Evolutionary conservation across 495 filamentous ascomycete genomes (phyloP).

Genomic region (Aspergillus panamensis): DNA sequence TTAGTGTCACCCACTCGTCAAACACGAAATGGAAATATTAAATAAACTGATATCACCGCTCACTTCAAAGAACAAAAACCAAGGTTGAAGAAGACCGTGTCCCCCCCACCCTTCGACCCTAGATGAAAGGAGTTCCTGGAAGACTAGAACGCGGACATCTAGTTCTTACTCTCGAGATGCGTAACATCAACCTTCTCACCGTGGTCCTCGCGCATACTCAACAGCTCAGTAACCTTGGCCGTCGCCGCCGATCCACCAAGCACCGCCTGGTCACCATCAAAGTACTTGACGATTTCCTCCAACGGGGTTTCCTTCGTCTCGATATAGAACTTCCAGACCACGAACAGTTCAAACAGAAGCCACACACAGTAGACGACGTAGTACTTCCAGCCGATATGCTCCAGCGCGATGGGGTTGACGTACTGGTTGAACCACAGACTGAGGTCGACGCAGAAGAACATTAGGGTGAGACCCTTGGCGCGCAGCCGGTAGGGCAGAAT

Average conservation of each 20-base stretch:
- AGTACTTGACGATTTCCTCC: constrained; percentile 13
- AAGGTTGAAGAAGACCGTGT: too few relatives aligned
- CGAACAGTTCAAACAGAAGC: constrained; percentile 5
- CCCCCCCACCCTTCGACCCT: too few relatives aligned
- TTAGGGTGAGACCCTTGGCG: constrained; percentile 65
- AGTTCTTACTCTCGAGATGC: not conserved
- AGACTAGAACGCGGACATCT: not conserved
- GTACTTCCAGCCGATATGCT: constrained; percentile 10
- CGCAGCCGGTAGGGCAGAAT: constrained; percentile 63
- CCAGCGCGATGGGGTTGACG: constrained; percentile 12
- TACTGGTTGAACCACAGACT: constrained; percentile 16
- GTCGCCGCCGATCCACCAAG: constrained; percentile 6
- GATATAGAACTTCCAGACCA: constrained; percentile 13
- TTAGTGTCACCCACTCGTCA: too few relatives aligned
- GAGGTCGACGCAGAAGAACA: constrained; percentile 11
- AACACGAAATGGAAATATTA: too few relatives aligned
- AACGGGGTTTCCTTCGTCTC: constrained; percentile 7
- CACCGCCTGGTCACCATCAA: constrained; percentile 7
- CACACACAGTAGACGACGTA: constrained; percentile 11
- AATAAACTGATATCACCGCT: too few relatives aligned
- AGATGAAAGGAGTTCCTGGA: too few relatives aligned
- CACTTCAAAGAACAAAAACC: too few relatives aligned
- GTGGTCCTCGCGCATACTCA: not conserved
- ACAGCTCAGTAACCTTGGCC: not conserved
- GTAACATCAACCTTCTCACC: constrained; percentile 3